phyloP scores from a whole-genome alignment of 1,284 basidiomycete genomes.

The Cryptococcus wingfieldii region DNA sequence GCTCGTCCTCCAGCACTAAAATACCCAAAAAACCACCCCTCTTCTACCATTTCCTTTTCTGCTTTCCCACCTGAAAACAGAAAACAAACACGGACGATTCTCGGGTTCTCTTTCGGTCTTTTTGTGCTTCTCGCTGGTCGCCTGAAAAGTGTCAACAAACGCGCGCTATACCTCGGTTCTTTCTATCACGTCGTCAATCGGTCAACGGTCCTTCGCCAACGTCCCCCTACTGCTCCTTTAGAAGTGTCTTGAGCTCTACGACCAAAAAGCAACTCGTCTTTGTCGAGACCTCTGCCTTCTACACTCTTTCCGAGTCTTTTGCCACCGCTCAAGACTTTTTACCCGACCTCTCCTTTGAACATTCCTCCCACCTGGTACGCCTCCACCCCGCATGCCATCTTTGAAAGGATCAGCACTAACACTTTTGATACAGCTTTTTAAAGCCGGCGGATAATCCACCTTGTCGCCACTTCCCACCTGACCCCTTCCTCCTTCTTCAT shows the following conservation, averaged over 20 bases:
- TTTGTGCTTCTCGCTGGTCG: neutral
- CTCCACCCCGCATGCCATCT: neutral
- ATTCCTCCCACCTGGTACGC: neutral
- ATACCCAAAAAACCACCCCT: neutral
- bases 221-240: no score
- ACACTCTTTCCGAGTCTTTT: neutral
- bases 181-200: neutral
- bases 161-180: no score
- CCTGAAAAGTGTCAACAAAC: neutral
- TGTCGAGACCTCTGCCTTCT: neutral
- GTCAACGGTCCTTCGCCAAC: neutral
- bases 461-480: neutral
- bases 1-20: slow-evolving; percentile 11
- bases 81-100: slow-evolving; percentile 1
- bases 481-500: slow-evolving; percentile 1
- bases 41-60: neutral
- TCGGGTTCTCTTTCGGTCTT: neutral
- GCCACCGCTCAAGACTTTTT: neutral
- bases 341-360: neutral
- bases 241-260: neutral
- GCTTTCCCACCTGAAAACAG: neutral
- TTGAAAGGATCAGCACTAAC: neutral
- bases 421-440: neutral
- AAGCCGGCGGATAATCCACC: neutral
- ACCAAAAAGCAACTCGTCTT: neutral